Percentiles rank a stretch among this genome's conserved stretches.
These are phyloP conservation scores for Cercospora berteroae DNA, from an alignment of 2,329 filamentous ascomycete species.

Conservation along the genomic window DNA sequence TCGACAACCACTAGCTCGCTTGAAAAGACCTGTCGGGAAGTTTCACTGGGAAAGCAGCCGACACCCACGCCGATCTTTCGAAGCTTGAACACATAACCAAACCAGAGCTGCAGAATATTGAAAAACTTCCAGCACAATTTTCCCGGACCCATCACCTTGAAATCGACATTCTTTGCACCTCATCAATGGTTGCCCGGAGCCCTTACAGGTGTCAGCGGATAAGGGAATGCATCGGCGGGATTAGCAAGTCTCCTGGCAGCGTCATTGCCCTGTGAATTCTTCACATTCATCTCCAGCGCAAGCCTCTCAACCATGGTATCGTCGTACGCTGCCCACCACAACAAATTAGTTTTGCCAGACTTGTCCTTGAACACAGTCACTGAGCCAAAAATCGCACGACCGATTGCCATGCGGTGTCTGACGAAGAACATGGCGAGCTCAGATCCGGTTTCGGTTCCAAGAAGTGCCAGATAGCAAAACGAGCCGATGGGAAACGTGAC, in stretches of 20 bases:
- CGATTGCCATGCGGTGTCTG: not conserved
- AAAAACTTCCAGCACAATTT: not conserved
- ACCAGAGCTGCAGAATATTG: not conserved
- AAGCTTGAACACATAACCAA: not conserved
- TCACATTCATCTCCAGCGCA: not conserved
- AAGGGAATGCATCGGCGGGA: not conserved
- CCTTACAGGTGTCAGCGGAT: not conserved
- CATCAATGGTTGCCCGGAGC: not conserved
- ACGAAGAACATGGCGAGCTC: not conserved
- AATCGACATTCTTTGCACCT: not conserved
- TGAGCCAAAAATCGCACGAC: not conserved
- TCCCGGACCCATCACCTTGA: not conserved
- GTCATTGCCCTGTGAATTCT: not conserved
- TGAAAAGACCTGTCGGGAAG: not conserved
- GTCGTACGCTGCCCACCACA: constrained; percentile 1
- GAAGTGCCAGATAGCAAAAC: not conserved
- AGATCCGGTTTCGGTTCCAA: not conserved
- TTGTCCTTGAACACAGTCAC: not conserved
- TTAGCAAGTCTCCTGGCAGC: not conserved
- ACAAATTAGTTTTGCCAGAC: not conserved
- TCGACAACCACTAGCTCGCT: not conserved
- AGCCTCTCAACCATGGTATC: not conserved
- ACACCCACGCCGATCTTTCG: not conserved
- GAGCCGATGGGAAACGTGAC: constrained; percentile 3
- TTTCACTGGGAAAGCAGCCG: not conserved